A percentile compares a stretch with the other conserved stretches of the same genome.
phyloP scores from a whole-genome alignment of 208 protist species.

The Leishmania aethiopica region DNA sequence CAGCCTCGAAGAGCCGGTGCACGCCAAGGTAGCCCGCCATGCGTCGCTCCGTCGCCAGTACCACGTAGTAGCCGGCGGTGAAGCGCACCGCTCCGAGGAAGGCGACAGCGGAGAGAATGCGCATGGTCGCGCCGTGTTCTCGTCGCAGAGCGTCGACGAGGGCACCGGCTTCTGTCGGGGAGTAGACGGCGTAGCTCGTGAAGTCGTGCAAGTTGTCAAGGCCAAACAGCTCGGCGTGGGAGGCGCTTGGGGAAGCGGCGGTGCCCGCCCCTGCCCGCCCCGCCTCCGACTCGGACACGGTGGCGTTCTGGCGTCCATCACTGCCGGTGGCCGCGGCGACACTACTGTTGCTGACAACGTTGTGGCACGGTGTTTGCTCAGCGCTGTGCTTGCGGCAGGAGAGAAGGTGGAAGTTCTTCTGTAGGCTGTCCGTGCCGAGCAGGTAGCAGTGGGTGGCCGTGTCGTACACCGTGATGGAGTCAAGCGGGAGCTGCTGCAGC shows the following conservation, averaged over 20 bases:
- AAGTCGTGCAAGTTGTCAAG: conserved; percentile 29
- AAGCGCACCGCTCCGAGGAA: conserved; percentile 93
- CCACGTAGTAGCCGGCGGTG: conserved; percentile 93
- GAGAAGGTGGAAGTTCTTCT: conserved; percentile 26
- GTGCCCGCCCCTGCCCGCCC: neutral
- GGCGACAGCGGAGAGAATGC: conserved; percentile 32
- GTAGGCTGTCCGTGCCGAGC: conserved; percentile 47
- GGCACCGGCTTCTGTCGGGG: conserved; percentile 36
- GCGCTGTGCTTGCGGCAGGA: conserved; percentile 28
- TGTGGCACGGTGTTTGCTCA: conserved; percentile 5
- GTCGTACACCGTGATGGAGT: conserved; percentile 57
- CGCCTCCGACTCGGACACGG: neutral
- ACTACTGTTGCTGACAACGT: conserved; percentile 8
- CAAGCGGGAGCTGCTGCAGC: conserved; percentile 31
- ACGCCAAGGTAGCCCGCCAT: conserved; percentile 86
- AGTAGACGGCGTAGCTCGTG: conserved; percentile 30
- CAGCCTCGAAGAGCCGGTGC: conserved; percentile 91
- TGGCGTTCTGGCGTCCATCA: neutral
- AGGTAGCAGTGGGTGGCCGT: conserved; percentile 56
- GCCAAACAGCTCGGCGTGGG: neutral
- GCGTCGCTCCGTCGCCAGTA: conserved; percentile 79
- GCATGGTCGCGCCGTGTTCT: conserved; percentile 29
- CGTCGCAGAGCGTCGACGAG: conserved; percentile 34
- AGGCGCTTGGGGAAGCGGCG: neutral
- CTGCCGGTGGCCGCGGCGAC: neutral